Evolutionary conservation across 1,284 basidiomycete species (phyloP), one percentile per base, ranked within the genome.

Genomic region (Trametes pubescens): DNA sequence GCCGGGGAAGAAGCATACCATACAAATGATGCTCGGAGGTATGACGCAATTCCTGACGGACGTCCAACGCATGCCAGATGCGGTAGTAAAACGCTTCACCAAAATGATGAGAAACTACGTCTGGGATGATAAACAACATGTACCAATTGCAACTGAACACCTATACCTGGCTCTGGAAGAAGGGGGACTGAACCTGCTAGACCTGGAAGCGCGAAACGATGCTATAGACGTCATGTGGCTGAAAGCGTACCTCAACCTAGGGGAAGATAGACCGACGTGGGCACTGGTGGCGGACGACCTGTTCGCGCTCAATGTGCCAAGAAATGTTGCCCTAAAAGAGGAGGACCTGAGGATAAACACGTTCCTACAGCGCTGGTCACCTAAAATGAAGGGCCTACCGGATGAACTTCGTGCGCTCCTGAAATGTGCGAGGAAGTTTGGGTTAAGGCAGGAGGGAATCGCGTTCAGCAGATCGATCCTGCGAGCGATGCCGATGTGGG

Each of bases 31-130:
- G 1, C 71, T 38, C 4, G 37, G 37, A 14, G 37, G 37, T 4
- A 68, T 55, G 44, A 68, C 69, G 0, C 73, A 72, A 51, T 77
- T 69, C 72, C 73, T 74, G 2, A 65, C 74, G 1, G 62, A 59
- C 11, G 74, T 66, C 0, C 71, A 74, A 47, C 63, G 69, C 0
- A 74, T 75, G 71, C 75, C 71, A 10, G 51, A 37, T 2, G 14
- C 9, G 21, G 34, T 37, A 11, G 2, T 3, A n/a, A 37, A 21
- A 7, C 32, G 51, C 3, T 7, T 52, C 13, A 22, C n/a, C 2
- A 52, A 14, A 11, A 24, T 38, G 6, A 13, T 37, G 1, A 6
- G 51, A 1, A 13, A 37, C 8, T 52, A 52, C 14, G 18, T 52
- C 4, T 52, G 51, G 51, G 51, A 52, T 4, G 35, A 37, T 16